Evolutionary conservation across 2,329 filamentous ascomycete species (phyloP).

Genomic region (Pseudodiploospora longispora): DNA sequence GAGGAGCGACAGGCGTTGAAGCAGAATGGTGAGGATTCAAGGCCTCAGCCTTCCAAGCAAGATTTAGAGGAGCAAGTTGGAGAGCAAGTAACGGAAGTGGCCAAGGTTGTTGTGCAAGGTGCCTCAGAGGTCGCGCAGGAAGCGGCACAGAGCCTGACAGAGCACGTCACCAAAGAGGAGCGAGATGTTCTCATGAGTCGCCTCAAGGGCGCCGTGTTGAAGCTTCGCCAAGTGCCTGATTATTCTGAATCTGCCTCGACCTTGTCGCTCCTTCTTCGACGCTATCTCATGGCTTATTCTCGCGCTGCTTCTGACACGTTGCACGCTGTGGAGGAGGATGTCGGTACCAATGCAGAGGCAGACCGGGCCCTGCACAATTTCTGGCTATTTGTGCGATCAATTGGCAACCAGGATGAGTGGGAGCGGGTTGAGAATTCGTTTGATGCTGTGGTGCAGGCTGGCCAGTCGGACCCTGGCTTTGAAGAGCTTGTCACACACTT

Average conservation of each 20-base stretch:
- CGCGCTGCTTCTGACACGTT: conserved; percentile 61
- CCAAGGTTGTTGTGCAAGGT: conserved; percentile 45
- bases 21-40: conserved; percentile 36
- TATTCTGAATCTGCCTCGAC: conserved; percentile 83
- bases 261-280: conserved; percentile 64
- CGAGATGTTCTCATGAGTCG: conserved; percentile 65
- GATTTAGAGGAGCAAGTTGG: conserved; percentile 52
- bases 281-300: conserved; percentile 72
- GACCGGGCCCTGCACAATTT: conserved; percentile 72
- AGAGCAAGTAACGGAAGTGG: conserved; percentile 48
- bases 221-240: conserved; percentile 67
- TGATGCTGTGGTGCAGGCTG: conserved; percentile 63
- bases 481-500: conserved; percentile 68
- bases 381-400: conserved; percentile 71
- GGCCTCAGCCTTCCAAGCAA: conserved; percentile 43
- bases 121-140: conserved; percentile 45
- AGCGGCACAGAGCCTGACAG: conserved; percentile 60
- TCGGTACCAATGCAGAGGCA: conserved; percentile 64
- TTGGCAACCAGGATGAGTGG: conserved; percentile 71
- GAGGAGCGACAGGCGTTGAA: conserved; percentile 49
- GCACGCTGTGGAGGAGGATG: conserved; percentile 58
- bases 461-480: conserved; percentile 71
- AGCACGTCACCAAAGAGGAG: conserved; percentile 66
- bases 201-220: conserved; percentile 66
- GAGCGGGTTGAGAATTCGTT: conserved; percentile 62